Base-by-base conservation (phyloP, 495 filamentous ascomycete genomes). In the Massariosphaeria phaeospora region DNA sequence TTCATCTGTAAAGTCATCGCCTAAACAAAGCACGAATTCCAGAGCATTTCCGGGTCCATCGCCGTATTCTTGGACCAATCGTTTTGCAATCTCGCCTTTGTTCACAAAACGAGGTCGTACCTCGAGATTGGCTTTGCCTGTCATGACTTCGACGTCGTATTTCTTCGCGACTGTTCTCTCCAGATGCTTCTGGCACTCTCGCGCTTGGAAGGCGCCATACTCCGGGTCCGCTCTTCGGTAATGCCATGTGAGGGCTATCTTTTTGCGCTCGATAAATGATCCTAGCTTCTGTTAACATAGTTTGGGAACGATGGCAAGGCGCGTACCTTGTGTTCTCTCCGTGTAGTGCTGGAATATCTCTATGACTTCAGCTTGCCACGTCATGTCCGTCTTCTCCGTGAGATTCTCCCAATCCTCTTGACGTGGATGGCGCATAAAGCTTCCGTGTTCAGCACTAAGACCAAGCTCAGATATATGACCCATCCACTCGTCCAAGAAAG, bases 1-100 rank as follows among this genome's bases (percentile, higher is more conserved):
- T 78, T 98, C 93, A 69, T 98, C 93, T 10, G 93, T 97, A 53
- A 90, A 93, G 62, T 98, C 93, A 69, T 98, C 93, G 20, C 93
- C 93, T 29, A 87, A 72, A 65, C 93, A 98, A 33, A 96, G 72
- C 23, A 91, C 82, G 59, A 96, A 95, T 24, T 88, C 86, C 0
- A 89, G 77, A 13, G 72, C 67, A 40, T 78, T 66, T 12, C 63
- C 71, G 12, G 43, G 38, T 10, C 48, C 75, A 73, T 52, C 75
- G 72, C 63, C 73, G 65, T 89, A 88, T 3, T 80, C 78, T 18
- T 76, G 70, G 42, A 96, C 79, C 29, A 98, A 75, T 12, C 80
- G 78, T 65, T 86, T 90, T 11, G 81, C 86, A 50, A 96, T 95
- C 71, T 89, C 89, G 1, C 93, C 93, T 69, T 97, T 98, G 75